Base-by-base conservation (phyloP, 2,329 filamentous ascomycete genomes). In the Microdochium paspali region DNA sequence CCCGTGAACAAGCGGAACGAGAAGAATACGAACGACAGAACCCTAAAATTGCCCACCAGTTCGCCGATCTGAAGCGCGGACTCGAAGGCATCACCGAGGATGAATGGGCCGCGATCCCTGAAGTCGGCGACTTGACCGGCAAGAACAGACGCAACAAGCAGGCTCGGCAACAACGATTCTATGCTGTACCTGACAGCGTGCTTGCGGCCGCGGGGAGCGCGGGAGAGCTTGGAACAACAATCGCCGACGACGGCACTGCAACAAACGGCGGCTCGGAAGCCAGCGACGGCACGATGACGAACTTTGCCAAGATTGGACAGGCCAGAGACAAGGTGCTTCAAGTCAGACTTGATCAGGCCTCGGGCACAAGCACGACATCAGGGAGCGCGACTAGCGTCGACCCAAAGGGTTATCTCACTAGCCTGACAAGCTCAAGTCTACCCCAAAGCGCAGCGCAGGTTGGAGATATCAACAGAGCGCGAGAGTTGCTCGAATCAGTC, bases 21-120 rank as follows among this genome's bases (percentile, higher is more conserved):
- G 89, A 95, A 63, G 90, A 97, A 61, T 95, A 95, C 76, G 91
- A 98, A 71, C 83, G 85, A 57, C 91, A 95, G 65, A 97, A 98
- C 64, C 93, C 93, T 13, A 98, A 97, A 69, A 96, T 98, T 46
- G 88, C 95, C 62, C 88, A 96, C 56, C 93, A 98, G 66, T 98
- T 98, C 65, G 90, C 90, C 62, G 93, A 97, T 58, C 71, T 97
- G 46, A 98, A 98, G 68, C 81, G 94, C 60, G 89, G 88, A 4
- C 77, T 98, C 31, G 85, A 87, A 35, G 86, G 84, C 5, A 86
- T 98, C 24, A 87, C 87, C 40, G 91, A 97, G 63, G 91, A 98
- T 52, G 90, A 98, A 58, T 98, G 93, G 93, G 90, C 89, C 32
- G 94, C 83, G 58, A 74, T 98, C 35, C 94, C 93, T 4, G 94